A percentile compares a stretch with the other conserved stretches of the same genome.
Conservation (phyloP, 257 asterid species). For the Paraleonurus japonicus region DNA sequence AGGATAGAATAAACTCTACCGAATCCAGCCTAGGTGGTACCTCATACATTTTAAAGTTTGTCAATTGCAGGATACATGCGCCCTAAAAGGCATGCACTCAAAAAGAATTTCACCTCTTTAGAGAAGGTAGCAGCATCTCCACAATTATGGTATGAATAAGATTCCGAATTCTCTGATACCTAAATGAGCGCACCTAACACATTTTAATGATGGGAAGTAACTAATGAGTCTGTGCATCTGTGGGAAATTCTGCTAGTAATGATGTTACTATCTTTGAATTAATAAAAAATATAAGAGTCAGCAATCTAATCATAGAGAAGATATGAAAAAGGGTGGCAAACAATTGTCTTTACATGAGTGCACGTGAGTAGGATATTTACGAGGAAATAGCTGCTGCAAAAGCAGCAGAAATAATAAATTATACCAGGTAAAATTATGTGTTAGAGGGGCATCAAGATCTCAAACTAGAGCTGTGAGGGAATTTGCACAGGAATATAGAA, state of each 20-base stretch:
- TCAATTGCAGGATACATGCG: too few species aligned
- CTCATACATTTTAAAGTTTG: too few species aligned
- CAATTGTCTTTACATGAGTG: neutral
- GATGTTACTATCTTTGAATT: neutral
- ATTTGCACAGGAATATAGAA: neutral
- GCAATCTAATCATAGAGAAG: conserved; percentile 2
- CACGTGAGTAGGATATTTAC: neutral
- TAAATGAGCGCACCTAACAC: too few species aligned
- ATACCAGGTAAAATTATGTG: neutral
- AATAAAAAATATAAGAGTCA: neutral
- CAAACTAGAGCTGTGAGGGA: neutral
- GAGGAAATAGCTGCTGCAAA: neutral
- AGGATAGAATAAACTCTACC: too few species aligned
- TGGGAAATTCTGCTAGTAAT: neutral
- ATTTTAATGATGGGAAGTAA: too few species aligned
- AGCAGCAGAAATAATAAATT: neutral
- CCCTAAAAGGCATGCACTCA: too few species aligned
- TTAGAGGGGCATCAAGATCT: neutral
- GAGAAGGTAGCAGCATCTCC: too few species aligned
- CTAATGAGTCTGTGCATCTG: too few species aligned
- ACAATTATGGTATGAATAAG: too few species aligned
- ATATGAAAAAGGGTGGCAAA: neutral
- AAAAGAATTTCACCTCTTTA: too few species aligned
- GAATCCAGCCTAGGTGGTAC: too few species aligned
- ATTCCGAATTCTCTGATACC: too few species aligned